Evolutionary conservation across 2,329 filamentous ascomycete genomes (phyloP), one percentile per base, ranked within the genome.

Genomic region (Capronia coronata): DNA sequence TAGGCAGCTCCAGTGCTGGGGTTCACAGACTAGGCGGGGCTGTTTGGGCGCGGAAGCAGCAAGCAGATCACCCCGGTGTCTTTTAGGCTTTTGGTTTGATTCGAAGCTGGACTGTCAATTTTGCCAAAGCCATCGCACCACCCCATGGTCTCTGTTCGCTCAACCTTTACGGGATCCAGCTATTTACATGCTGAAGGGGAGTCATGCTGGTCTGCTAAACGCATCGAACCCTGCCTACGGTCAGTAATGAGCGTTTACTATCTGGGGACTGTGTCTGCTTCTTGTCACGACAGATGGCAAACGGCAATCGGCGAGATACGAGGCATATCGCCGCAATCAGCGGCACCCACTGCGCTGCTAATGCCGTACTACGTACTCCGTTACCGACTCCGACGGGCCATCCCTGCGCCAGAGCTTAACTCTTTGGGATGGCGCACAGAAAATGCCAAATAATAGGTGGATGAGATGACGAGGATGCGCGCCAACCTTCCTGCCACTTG

Each of bases 1-100:
- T 37, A 37, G 25, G 22, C 13, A 25, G 32, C 32, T 39, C 45
- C 45, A 48, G 45, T 34, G 38, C 38, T 42, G 45, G 45, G 45
- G 45, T 48, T 38, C 45, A 21, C 16, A 27, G 27, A 23, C 23
- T 32, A 16, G 44, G 44, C 44, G 44, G 44, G 44, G 23, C 44
- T 44, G 42, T 16, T 39, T 46, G 44, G 34, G 21, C 35, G 22
- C 34, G 44, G 42, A 46, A 38, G 43, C 43, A 38, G 11, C 43
- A 48, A 30, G 35, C 27, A 39, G 45, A 42, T 41, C 45, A 22
- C 21, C 22, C 37, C 37, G 23, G 38, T n/a, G 38, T 4, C 9
- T 41, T 41, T 41, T 41, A 22, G 38, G 10, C 22, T 41, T 19
- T 19, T n/a, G n/a, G 34, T 37, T 37, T 37, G 6, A 37, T 37